phyloP scores from a whole-genome alignment of 2,329 filamentous ascomycete species.

The Dactylonectria estremocensis region DNA sequence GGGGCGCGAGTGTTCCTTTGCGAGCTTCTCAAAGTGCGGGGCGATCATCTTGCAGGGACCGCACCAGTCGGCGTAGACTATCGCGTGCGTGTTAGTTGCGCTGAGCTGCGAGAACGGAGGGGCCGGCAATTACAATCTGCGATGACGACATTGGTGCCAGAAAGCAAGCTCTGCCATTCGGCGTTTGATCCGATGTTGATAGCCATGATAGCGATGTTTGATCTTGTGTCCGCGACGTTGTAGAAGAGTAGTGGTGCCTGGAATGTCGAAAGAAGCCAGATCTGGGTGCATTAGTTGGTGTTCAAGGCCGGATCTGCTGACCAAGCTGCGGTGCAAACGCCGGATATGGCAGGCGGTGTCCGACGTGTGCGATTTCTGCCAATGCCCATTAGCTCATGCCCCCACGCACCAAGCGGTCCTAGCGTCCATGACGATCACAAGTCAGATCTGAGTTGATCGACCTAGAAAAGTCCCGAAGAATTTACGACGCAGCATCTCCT shows the following conservation, averaged over 20 bases:
- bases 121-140: conserved; percentile 82
- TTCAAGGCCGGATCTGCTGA: conserved; percentile 32
- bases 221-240: conserved; percentile 27
- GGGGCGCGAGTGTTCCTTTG: conserved; percentile 83
- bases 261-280: conserved; percentile 36
- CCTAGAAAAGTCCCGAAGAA: neutral
- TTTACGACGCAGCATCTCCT: neutral
- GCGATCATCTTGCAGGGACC: conserved; percentile 94
- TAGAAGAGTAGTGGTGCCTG: neutral
- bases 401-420: conserved; percentile 38
- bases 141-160: conserved; percentile 84
- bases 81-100: conserved; percentile 47
- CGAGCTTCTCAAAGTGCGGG: conserved; percentile 88
- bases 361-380: conserved; percentile 47
- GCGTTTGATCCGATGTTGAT: conserved; percentile 74
- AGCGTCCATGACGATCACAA: neutral
- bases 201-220: conserved; percentile 56
- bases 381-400: conserved; percentile 15
- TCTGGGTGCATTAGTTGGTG: conserved; percentile 30
- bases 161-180: conserved; percentile 82
- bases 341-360: conserved; percentile 44
- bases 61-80: conserved; percentile 97
- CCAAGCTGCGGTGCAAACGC: conserved; percentile 35
- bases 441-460: neutral
- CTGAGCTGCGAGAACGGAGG: conserved; percentile 14